Evolutionary conservation across 2,329 filamentous ascomycete genomes (phyloP).

Genomic region (Epichloe baconii): DNA sequence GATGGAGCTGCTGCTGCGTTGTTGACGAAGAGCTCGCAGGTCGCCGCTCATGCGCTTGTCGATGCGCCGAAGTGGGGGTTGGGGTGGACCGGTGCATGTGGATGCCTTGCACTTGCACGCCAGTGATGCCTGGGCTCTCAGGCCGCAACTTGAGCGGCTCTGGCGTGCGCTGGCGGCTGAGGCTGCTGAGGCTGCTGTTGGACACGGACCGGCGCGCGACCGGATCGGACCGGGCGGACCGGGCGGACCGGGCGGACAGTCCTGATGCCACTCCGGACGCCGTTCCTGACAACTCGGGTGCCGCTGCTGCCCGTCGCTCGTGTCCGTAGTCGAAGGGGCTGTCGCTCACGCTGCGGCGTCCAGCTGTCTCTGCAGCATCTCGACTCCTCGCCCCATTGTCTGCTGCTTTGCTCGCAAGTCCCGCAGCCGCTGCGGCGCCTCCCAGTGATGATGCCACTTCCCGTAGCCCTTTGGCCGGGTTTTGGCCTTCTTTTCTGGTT

Average conservation of each 20-base stretch:
- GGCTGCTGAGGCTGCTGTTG: constrained; percentile 36
- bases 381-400: neutral
- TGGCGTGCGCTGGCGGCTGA: constrained; percentile 35
- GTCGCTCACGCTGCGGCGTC: constrained; percentile 5
- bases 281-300: neutral
- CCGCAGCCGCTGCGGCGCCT: neutral
- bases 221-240: constrained; percentile 12
- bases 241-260: constrained; percentile 9
- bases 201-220: constrained; percentile 32
- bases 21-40: constrained; percentile 34
- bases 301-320: constrained; percentile 1
- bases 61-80: constrained; percentile 58
- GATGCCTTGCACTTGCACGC: constrained; percentile 19
- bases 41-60: constrained; percentile 62
- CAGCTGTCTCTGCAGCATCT: constrained; percentile 6
- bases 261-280: neutral
- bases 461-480: constrained; percentile 17
- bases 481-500: constrained; percentile 29
- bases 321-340: constrained; percentile 2
- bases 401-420: neutral
- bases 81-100: constrained; percentile 11
- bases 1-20: constrained; percentile 13
- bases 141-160: constrained; percentile 44
- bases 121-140: constrained; percentile 44
- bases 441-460: constrained; percentile 8